Evolutionary conservation across 1,284 basidiomycete species (phyloP), one percentile per base, ranked within the genome.

Genomic region (Cutaneotrichosporon sp.): DNA sequence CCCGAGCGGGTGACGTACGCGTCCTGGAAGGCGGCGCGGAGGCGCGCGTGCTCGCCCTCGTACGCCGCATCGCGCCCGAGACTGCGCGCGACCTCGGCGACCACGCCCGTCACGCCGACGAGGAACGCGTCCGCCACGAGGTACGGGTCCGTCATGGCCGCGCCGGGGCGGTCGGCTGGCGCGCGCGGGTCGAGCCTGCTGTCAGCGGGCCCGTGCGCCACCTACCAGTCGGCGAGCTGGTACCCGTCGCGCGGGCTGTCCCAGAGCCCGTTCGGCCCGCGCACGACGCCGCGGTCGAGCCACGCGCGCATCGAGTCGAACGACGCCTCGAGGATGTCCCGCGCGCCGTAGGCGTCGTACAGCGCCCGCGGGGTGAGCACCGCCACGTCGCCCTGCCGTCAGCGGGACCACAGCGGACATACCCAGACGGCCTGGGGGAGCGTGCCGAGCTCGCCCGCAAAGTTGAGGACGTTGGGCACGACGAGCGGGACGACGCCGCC

Each of bases 141-240:
- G 45, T 63, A 56, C 16, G 59, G 58, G 55, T 78, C 73, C 20
- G 72, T 78, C 16, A 59, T 60, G 13, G 62, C 67, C 27, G 63
- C 59, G 0, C 58, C 65, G 2, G 66, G 63, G 55, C 58, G 29
- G 5, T 69, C 64, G 7, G 69, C 71, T 10, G 73, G 71, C 0
- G 74, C 72, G 16, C 60, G 60, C 1, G 74, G 74, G 49, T 73
- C 73, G 18, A 76, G 66, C 75, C n/a, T n/a, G n/a, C n/a, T n/a
- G n/a, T n/a, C n/a, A n/a, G n/a, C n/a, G n/a, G n/a, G n/a, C n/a
- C n/a, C n/a, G n/a, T n/a, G n/a, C n/a, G n/a, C n/a, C n/a, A n/a
- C n/a, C n/a, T n/a, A n/a, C n/a, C 75, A 77, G 58, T 77, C 75
- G 2, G 63, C 73, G 42, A 66, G 67, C 58, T 73, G 71, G 13